A percentile compares a stretch with the other conserved stretches of the same genome.
phyloP scores from a whole-genome alignment of 495 filamentous ascomycete genomes.

The Symbiotaphrina buchneri region DNA sequence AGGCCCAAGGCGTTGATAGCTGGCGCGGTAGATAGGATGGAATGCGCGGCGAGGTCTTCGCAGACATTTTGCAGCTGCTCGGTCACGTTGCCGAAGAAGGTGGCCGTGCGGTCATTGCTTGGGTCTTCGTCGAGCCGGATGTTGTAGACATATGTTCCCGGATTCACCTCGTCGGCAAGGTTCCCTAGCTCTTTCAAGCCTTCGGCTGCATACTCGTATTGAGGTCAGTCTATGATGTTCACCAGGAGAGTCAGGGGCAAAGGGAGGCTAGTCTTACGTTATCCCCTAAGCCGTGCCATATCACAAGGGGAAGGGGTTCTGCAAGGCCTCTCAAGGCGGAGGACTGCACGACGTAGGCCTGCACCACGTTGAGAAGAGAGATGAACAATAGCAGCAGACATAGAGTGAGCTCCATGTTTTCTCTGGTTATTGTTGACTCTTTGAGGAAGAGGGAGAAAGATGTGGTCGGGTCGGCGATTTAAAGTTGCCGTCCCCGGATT shows the following conservation, averaged over 20 bases:
- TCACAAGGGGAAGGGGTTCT: constrained; percentile 54
- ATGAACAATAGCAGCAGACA: too few species aligned
- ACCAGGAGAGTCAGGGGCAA: background rate
- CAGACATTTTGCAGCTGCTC: constrained; percentile 61
- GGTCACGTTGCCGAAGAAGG: constrained; percentile 81
- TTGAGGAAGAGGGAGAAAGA: too few species aligned
- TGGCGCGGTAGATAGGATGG: constrained; percentile 55
- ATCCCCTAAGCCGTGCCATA: constrained; percentile 76
- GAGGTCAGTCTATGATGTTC: constrained; percentile 22
- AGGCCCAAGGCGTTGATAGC: constrained; percentile 77
- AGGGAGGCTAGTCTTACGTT: too few species aligned
- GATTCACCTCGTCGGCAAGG: constrained; percentile 48
- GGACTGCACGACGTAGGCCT: too few species aligned
- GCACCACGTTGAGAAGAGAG: too few species aligned
- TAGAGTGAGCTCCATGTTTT: too few species aligned
- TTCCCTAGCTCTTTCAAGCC: constrained; percentile 43
- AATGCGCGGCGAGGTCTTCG: constrained; percentile 50
- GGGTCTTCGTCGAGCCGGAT: constrained; percentile 50
- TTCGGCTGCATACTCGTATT: constrained; percentile 52
- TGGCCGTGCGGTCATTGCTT: constrained; percentile 47
- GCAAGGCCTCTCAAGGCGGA: too few species aligned
- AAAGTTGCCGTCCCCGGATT: too few species aligned
- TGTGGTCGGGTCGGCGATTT: too few species aligned
- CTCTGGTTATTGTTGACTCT: too few species aligned
- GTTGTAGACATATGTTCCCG: constrained; percentile 64